These are phyloP conservation scores for Aspergillus viridinutans DNA, from an alignment of 2,329 filamentous ascomycete genomes.

Conservation along the genomic window DNA sequence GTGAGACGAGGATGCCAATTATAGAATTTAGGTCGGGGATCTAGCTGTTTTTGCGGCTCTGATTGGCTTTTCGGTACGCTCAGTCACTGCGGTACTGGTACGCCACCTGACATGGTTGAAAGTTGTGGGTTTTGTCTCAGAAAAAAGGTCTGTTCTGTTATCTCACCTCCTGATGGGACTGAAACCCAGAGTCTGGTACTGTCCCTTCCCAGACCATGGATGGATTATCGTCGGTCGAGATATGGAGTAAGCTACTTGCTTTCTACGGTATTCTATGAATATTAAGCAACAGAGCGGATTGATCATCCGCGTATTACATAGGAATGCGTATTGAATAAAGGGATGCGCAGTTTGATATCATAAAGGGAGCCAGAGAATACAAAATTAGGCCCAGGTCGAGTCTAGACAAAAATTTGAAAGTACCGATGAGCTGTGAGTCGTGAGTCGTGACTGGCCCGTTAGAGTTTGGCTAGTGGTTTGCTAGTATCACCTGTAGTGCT, in stretches of 20 bases:
- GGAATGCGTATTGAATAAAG: not conserved
- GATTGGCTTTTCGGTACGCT: constrained; percentile 9
- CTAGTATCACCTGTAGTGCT: constrained; percentile 5
- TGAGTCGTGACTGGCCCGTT: not conserved
- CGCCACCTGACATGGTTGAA: constrained; percentile 11
- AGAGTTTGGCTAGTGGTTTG: constrained; percentile 7
- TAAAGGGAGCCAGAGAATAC: not conserved
- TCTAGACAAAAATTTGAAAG: constrained; percentile 1
- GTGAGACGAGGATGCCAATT: constrained; percentile 23
- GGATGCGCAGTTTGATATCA: not conserved
- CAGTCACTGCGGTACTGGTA: constrained; percentile 1
- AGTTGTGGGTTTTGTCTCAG: not conserved
- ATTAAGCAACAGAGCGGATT: not conserved
- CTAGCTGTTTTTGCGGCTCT: not conserved
- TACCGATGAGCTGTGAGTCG: constrained; percentile 4
- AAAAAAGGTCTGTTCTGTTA: not conserved
- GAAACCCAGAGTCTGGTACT: not conserved
- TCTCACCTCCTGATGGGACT: not conserved
- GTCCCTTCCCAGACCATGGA: not conserved
- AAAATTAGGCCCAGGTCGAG: not conserved
- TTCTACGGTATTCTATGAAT: not conserved
- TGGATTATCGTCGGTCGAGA: not conserved
- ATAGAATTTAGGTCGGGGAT: constrained; percentile 16
- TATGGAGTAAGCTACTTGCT: not conserved
- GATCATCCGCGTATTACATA: not conserved